Evolutionary conservation across 2,329 filamentous ascomycete genomes (phyloP), one percentile per base, ranked within the genome.

Genomic region (Diaporthe vaccinii): DNA sequence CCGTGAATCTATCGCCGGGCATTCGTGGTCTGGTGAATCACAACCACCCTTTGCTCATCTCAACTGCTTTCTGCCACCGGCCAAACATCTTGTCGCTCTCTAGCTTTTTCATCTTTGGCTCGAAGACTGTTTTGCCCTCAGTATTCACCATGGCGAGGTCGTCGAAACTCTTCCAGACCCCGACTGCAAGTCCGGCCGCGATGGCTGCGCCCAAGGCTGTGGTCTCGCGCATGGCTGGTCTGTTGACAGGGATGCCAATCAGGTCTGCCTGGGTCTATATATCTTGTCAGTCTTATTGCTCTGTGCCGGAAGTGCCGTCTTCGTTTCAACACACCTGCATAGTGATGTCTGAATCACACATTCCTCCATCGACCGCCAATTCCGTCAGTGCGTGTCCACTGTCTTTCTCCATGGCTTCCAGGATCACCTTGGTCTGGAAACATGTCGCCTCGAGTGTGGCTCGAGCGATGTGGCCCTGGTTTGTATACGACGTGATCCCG

Each of bases 381-480:
- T 93, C 91, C 74, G 91, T 89, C 46, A 98, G 89, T 77, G 91
- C 91, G 82, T 96, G 92, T 44, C 92, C 92, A 72, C 93, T 95
- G 84, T 98, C 95, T 79, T 93, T 91, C 81, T 94, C 94, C 95
- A 98, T 98, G 77, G 95, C 95, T 81, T 97, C 93, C 36, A 98
- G 89, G 80, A 98, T 98, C 28, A 95, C 95, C 80, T 95, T 95
- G 34, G 95, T 98, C 84, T 98, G 95, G 87, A 94, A 97, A 86
- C 95, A 98, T 46, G 94, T 96, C 4, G 95, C 95, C 85, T 98
- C 95, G 72, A 98, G 91, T 0, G 95, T 98, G 44, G 95, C 95
- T 76, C 95, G 93, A 55, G 95, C 95, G 79, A 98, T 95, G 82
- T 98, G 95, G 15, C 94, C 94, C 79, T 92, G 92, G 81, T 95